Conservation (phyloP, 305 asterid genomes). For the Fraxinus ornus region DNA sequence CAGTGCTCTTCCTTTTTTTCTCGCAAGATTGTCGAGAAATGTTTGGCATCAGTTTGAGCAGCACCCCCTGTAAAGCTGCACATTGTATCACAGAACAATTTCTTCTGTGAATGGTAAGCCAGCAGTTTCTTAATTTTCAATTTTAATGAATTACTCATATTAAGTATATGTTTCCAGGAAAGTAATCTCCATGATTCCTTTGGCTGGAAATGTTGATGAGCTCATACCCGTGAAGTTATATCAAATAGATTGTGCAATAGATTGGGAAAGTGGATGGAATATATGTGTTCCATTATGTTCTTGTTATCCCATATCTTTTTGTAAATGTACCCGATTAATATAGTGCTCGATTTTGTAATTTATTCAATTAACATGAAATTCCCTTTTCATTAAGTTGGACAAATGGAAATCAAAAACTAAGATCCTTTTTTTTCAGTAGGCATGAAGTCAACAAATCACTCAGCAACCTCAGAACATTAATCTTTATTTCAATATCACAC, state of each 20-base stretch:
- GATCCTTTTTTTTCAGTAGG: neutral
- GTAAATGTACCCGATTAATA: neutral
- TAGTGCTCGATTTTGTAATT: neutral
- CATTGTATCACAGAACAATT: neutral
- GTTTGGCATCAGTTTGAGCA: neutral
- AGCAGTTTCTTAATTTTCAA: neutral
- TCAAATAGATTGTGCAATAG: neutral
- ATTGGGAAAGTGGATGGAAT: neutral
- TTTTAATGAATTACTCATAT: neutral
- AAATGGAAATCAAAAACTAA: neutral
- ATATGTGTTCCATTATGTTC: neutral
- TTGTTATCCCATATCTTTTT: neutral
- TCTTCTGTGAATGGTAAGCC: conserved; percentile 8
- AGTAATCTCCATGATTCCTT: neutral
- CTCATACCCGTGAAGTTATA: neutral
- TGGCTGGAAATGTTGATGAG: neutral
- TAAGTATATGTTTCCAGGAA: neutral
- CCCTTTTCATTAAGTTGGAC: neutral
- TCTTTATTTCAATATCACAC: neutral
- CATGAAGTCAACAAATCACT: neutral
- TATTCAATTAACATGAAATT: neutral
- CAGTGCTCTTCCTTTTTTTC: neutral
- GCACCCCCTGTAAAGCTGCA: neutral
- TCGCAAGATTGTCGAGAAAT: neutral
- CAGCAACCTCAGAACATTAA: neutral